These are phyloP conservation scores for Beauveria varroae DNA, from an alignment of 2,329 filamentous ascomycete genomes.

Conservation along the genomic window DNA sequence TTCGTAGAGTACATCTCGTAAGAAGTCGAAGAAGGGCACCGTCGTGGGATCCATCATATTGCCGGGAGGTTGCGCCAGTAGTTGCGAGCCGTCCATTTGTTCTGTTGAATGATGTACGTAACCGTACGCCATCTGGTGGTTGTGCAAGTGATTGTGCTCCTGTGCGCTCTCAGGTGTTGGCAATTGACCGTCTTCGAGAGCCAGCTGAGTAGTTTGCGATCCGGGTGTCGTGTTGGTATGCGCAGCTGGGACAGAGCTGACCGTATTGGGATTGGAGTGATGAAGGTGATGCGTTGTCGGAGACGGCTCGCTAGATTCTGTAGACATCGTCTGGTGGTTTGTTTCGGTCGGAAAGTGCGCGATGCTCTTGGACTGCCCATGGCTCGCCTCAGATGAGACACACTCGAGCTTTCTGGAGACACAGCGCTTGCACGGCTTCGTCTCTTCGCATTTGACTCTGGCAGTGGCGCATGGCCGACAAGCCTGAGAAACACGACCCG, in stretches of 20 bases:
- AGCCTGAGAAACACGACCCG: slow-evolving; percentile 44
- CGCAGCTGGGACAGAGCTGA: slow-evolving; percentile 12
- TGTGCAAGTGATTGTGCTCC: slow-evolving; percentile 9
- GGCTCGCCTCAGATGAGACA: slow-evolving; percentile 29
- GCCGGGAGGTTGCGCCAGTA: slow-evolving; percentile 13
- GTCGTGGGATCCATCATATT: slow-evolving; percentile 23
- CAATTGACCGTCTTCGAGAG: slow-evolving; percentile 27
- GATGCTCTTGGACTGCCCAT: slow-evolving; percentile 35
- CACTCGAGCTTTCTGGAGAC: slow-evolving; percentile 39
- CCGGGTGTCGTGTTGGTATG: slow-evolving; percentile 21
- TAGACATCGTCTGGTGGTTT: background rate
- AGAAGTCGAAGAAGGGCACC: slow-evolving; percentile 41
- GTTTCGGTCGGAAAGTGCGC: slow-evolving; percentile 34
- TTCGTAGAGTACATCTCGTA: slow-evolving; percentile 44
- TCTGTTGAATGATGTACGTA: background rate
- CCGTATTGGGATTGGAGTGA: slow-evolving; percentile 9
- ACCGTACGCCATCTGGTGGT: slow-evolving; percentile 9
- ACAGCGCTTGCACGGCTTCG: slow-evolving; percentile 46
- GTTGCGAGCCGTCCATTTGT: slow-evolving; percentile 5
- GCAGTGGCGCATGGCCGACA: slow-evolving; percentile 44
- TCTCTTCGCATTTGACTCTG: slow-evolving; percentile 47
- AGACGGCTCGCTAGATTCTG: slow-evolving; percentile 2
- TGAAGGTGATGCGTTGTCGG: slow-evolving; percentile 9
- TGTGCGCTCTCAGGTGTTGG: slow-evolving; percentile 26
- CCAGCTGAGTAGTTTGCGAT: slow-evolving; percentile 19